Conservation (phyloP, 2,329 filamentous ascomycete genomes). For the Colletotrichum australisinense region DNA sequence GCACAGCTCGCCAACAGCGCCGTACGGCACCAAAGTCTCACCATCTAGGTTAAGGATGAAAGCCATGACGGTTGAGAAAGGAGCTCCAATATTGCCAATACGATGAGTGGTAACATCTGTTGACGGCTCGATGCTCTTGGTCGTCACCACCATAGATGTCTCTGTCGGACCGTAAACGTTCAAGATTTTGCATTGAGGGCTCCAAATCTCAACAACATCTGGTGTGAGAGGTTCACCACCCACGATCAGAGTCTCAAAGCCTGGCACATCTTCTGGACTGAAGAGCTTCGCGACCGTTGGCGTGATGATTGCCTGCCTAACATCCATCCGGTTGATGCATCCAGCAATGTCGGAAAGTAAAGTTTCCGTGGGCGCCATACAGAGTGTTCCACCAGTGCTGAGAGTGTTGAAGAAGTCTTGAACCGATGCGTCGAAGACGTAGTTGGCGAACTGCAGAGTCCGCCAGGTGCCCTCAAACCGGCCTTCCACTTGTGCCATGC, state of each 20-base stretch:
- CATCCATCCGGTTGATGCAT: constrained; percentile 14
- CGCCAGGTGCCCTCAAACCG: constrained; percentile 2
- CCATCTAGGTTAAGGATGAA: constrained; percentile 15
- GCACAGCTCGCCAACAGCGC: constrained; percentile 38
- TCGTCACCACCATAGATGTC: constrained; percentile 31
- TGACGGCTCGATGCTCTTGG: constrained; percentile 7
- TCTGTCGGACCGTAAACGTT: constrained; percentile 39
- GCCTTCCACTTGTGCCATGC: constrained; percentile 33
- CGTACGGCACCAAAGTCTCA: constrained; percentile 19
- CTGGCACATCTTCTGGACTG: constrained; percentile 33
- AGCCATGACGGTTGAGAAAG: constrained; percentile 13
- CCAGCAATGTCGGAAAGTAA: constrained; percentile 14
- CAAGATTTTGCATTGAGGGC: constrained; percentile 26
- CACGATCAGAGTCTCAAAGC: constrained; percentile 21
- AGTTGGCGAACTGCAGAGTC: constrained; percentile 18
- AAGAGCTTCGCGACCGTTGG: constrained; percentile 37
- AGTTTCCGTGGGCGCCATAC: constrained; percentile 12
- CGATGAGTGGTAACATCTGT: neutral
- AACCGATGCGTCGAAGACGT: constrained; percentile 23
- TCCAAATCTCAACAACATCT: constrained; percentile 29
- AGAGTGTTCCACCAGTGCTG: constrained; percentile 15
- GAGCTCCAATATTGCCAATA: constrained; percentile 4
- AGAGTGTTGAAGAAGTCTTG: constrained; percentile 26
- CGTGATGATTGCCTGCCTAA: constrained; percentile 28
- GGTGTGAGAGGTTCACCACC: constrained; percentile 28